phyloP scores from a whole-genome alignment of 768 basidiomycete species.

The Auriscalpium orientale region DNA sequence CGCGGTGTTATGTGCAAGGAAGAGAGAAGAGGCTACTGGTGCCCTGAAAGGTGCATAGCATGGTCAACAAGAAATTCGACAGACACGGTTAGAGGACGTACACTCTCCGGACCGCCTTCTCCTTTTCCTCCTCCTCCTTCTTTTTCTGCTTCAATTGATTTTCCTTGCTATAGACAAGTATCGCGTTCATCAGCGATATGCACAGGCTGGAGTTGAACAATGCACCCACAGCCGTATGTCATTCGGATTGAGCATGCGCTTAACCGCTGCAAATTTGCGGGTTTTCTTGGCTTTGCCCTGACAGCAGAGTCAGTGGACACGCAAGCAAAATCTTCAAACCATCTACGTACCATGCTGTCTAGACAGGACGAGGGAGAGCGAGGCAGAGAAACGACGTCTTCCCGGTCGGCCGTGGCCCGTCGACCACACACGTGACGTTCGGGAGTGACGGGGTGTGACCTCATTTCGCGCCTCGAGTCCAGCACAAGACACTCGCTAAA shows the following conservation, averaged over 20 bases:
- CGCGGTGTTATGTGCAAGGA: conserved; percentile 90
- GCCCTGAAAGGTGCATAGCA: conserved; percentile 38
- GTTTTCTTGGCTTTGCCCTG: conserved; percentile 92
- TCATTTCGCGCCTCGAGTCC: not conserved
- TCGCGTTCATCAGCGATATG: not conserved
- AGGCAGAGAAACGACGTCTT: not conserved
- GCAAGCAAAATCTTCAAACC: not conserved
- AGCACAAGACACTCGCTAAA: not conserved
- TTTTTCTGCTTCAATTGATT: conserved; percentile 87
- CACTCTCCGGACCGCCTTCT: conserved; percentile 72
- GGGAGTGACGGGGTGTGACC: not conserved
- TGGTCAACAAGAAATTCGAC: too few species aligned
- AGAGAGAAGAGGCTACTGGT: conserved; percentile 84
- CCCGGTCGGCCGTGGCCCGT: too few species aligned
- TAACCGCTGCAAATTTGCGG: conserved; percentile 89
- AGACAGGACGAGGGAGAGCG: not conserved
- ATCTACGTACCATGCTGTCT: not conserved
- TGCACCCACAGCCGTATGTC: conserved; percentile 79
- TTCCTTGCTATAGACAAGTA: conserved; percentile 62
- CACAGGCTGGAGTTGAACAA: not conserved
- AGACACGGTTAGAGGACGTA: conserved; percentile 29
- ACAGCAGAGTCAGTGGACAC: not conserved
- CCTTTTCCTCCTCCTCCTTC: conserved; percentile 75
- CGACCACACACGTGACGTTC: not conserved
- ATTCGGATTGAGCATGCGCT: conserved; percentile 88